These are phyloP conservation scores for Xylaria intraflava DNA, from an alignment of 495 filamentous ascomycete genomes.

Conservation along the genomic window DNA sequence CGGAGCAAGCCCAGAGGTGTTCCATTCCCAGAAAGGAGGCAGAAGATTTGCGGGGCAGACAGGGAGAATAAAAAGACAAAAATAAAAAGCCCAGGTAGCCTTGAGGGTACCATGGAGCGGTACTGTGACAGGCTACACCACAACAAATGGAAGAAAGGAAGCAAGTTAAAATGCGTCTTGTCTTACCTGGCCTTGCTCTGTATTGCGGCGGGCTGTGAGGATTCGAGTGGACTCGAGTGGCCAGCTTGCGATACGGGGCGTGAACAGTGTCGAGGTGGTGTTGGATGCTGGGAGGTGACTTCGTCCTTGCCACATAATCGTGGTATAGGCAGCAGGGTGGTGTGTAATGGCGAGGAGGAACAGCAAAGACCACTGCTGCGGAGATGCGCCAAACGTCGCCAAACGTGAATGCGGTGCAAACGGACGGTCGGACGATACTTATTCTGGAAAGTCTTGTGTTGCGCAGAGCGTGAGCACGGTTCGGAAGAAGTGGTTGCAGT, in stretches of 20 bases:
- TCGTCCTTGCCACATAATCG: not conserved
- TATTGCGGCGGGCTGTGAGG: not conserved
- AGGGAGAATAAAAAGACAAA: slow-evolving; percentile 8
- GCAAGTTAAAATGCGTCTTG: not conserved
- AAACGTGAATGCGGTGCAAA: not conserved
- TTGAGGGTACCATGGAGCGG: not conserved
- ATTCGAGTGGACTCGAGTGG: not conserved
- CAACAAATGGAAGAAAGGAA: not conserved
- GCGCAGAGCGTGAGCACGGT: not conserved
- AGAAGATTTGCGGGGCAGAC: not conserved
- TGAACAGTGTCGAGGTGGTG: not conserved
- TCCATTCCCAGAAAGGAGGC: slow-evolving; percentile 2
- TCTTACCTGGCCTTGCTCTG: not conserved
- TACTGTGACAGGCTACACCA: not conserved
- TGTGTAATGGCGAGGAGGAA: not conserved
- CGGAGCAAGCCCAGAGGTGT: slow-evolving; percentile 3
- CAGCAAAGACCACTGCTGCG: not conserved
- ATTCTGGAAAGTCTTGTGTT: not conserved
- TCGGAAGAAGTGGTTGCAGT: slow-evolving; percentile 9
- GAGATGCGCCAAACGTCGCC: not conserved
- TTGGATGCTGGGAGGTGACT: not conserved
- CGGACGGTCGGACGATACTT: not conserved
- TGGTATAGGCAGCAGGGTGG: not conserved
- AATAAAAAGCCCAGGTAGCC: slow-evolving; percentile 10
- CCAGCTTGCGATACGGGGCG: slow-evolving; percentile 1